Evolutionary conservation across 768 basidiomycete genomes (phyloP), one percentile per base, ranked within the genome.

Genomic region (Leccinum variicolor): DNA sequence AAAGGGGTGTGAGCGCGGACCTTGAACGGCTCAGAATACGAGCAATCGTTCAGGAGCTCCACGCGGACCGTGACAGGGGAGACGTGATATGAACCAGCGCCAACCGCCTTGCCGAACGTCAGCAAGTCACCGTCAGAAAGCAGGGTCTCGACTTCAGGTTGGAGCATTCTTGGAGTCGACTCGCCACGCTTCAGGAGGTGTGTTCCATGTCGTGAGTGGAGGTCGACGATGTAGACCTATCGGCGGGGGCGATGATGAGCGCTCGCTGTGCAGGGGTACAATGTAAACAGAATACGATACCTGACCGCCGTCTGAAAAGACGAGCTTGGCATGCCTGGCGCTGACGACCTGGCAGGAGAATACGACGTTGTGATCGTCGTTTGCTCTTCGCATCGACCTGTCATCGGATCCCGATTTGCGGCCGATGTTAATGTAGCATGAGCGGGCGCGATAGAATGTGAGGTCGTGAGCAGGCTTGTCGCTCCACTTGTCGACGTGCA

Each of bases 271-370:
- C 0, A 41, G 17, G 49, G 7, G 29, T 4, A 63, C 56, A 64
- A 57, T 39, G 46, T 56, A 50, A 43, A 53, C 2, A 50, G 57
- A 49, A 36, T 45, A 50, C 57, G 65, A 62, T 80, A 90, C 89
- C 75, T 82, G 80, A 48, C 89, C 87, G 60, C 78, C 81, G 64
- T 89, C 85, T 5, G 85, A 78, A 70, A 91, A 86, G 21, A 81
- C 78, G 58, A 92, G 84, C 78, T 84, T 89, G 56, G 90, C 89
- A 75, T 92, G 90, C 66, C 75, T 82, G 25, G 90, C 81, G 69
- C 87, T 90, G 61, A 92, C 86, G 48, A 92, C 90, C 29, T 88
- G 85, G 66, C 90, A 91, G 50, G 83, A 74, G 62, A 91, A 91
- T 70, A 84, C 80, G 15, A 84, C 87, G 56, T 77, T 78, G 54